phyloP scores from a whole-genome alignment of 139 green algal genomes.

The Coelastrella sp. region DNA sequence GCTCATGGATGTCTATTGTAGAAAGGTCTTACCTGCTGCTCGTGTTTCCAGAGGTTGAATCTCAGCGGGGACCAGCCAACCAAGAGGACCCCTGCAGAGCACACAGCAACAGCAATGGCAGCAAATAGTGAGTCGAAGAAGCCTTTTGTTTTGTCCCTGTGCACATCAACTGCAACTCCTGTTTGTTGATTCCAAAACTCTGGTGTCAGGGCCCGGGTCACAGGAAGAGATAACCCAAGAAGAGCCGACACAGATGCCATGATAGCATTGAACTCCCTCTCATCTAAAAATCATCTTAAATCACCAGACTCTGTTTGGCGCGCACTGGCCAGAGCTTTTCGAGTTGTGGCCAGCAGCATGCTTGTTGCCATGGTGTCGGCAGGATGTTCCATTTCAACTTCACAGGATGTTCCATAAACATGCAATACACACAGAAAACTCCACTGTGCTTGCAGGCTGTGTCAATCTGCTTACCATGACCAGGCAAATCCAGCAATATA shows the following conservation, averaged over 20 bases:
- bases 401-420: too few relatives aligned
- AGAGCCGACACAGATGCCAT: too few relatives aligned
- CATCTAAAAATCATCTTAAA: background rate
- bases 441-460: too few relatives aligned
- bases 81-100: slow-evolving; percentile 67
- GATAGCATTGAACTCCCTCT: too few relatives aligned
- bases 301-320: too few relatives aligned
- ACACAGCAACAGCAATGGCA: background rate
- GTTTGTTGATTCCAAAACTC: too few relatives aligned
- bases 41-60: slow-evolving; percentile 66
- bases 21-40: slow-evolving; percentile 49
- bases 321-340: background rate
- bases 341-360: background rate
- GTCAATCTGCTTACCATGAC: slow-evolving; percentile 68
- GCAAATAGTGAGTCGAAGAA: background rate
- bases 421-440: too few relatives aligned
- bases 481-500: slow-evolving; percentile 82
- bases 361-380: background rate
- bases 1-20: too few relatives aligned
- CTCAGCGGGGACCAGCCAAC: slow-evolving; percentile 77
- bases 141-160: background rate
- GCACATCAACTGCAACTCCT: background rate
- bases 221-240: too few relatives aligned
- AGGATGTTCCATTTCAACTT: too few relatives aligned
- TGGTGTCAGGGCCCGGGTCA: too few relatives aligned